Evolutionary conservation across 202 grass and related monocot species (phyloP).

Genomic region (Schoenoplectus triqueter): DNA sequence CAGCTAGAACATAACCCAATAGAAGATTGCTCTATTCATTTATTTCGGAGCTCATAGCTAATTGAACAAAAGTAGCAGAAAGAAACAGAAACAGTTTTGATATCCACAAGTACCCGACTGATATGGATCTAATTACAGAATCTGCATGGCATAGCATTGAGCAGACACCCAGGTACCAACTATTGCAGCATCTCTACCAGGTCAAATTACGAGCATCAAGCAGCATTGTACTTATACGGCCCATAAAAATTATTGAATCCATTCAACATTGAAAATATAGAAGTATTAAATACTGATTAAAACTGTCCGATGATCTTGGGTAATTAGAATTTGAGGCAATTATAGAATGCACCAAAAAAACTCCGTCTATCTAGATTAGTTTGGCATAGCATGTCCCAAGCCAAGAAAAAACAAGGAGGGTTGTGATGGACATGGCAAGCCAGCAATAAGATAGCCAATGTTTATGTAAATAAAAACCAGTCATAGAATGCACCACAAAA

Average conservation of each 20-base stretch:
- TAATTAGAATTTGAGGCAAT: not conserved
- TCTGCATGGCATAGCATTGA: not conserved
- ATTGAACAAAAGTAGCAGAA: not conserved
- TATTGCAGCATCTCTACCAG: not conserved
- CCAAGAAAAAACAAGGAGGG: no score
- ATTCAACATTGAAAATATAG: not conserved
- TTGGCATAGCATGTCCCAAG: no score
- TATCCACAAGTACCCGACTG: not conserved
- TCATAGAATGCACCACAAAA: not conserved
- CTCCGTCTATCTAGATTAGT: no score
- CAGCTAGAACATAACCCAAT: not conserved
- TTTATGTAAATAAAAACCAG: no score
- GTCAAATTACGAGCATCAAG: not conserved
- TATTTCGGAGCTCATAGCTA: not conserved
- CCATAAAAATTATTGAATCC: not conserved
- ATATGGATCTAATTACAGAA: not conserved
- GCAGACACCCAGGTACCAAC: not conserved
- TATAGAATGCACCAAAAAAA: not conserved
- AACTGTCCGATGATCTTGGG: conserved; percentile 2
- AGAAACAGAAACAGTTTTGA: not conserved
- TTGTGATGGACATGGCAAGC: no score
- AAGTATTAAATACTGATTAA: not conserved
- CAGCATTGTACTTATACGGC: not conserved
- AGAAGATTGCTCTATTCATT: not conserved
- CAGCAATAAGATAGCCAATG: no score